Evolutionary conservation across 2,329 filamentous ascomycete genomes (phyloP).

Genomic region (Rasamsonia emersonii): DNA sequence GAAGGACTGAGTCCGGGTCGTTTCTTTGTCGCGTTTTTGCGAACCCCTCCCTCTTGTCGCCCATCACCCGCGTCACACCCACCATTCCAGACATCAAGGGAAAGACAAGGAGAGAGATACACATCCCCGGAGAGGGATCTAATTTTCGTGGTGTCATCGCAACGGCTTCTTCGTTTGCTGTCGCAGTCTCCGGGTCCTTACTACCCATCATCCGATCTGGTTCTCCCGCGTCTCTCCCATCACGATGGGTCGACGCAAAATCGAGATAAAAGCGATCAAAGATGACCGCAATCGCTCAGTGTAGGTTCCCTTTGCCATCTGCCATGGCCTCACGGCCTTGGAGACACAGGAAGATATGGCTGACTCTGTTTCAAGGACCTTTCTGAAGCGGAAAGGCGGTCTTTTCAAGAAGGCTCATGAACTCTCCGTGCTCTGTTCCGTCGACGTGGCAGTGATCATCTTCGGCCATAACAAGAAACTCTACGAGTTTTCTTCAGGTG

Average conservation of each 20-base stretch:
- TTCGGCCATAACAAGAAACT: conserved; percentile 99
- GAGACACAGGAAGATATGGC: neutral
- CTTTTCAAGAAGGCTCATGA: conserved; percentile 99
- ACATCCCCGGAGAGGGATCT: too few relatives aligned
- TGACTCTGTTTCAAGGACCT: conserved; percentile 56
- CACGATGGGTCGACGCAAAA: conserved; percentile 93
- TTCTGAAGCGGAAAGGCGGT: conserved; percentile 96
- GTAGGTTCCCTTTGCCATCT: conserved; percentile 50
- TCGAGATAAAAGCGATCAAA: conserved; percentile 99
- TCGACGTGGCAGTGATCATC: conserved; percentile 97
- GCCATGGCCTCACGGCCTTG: neutral
- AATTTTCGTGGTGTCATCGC: too few relatives aligned
- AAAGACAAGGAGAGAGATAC: too few relatives aligned
- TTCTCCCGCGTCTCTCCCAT: conserved; percentile 1
- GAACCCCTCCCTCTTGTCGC: too few relatives aligned
- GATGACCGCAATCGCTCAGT: conserved; percentile 96
- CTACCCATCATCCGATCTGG: neutral
- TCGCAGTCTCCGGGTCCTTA: conserved; percentile 1
- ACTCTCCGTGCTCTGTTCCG: conserved; percentile 92
- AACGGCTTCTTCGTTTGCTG: neutral
- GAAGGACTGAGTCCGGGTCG: too few relatives aligned
- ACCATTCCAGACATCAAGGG: too few relatives aligned
- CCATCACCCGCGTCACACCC: too few relatives aligned
- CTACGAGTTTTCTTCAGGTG: conserved; percentile 90
- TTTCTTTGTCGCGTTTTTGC: too few relatives aligned